Evolutionary conservation across 805 yeast species (phyloP).

Genomic region (Candida sphagnicola): DNA sequence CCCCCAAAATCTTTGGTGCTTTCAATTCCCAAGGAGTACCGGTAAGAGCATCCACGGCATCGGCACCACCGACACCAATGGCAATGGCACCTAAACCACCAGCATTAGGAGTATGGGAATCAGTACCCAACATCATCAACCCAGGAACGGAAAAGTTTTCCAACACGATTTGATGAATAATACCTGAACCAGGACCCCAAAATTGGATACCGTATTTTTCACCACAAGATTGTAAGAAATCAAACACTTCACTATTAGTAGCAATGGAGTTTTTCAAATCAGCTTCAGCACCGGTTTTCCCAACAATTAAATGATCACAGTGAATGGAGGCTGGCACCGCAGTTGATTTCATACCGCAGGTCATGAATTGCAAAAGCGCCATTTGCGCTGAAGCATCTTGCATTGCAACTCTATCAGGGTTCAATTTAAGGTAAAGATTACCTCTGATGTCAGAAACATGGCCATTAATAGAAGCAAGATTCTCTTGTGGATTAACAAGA

Average conservation of each 20-base stretch:
- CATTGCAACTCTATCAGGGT: conserved; percentile 98
- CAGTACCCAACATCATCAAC: conserved; percentile 95
- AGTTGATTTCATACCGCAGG: conserved; percentile 84
- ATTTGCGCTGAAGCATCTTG: conserved; percentile 99
- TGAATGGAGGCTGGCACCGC: conserved; percentile 95
- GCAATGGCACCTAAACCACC: conserved; percentile 99
- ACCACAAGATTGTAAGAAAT: conserved; percentile 89
- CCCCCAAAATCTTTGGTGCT: conserved; percentile 95
- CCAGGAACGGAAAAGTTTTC: conserved; percentile 98
- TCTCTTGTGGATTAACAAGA: conserved; percentile 81
- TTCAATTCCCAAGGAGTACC: conserved; percentile 98
- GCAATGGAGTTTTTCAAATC: conserved; percentile 81
- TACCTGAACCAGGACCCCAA: conserved; percentile 99
- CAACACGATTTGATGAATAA: conserved; percentile 94
- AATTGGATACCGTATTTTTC: conserved; percentile 94
- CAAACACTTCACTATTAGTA: conserved; percentile 92
- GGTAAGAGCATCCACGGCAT: conserved; percentile 96
- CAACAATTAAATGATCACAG: conserved; percentile 97
- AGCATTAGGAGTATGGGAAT: conserved; percentile 98
- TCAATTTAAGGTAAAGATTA: conserved; percentile 80
- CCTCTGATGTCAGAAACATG: conserved; percentile 67
- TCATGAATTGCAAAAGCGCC: conserved; percentile 98
- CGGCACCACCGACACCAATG: conserved; percentile 99
- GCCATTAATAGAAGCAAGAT: conserved; percentile 50
- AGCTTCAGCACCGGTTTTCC: conserved; percentile 84